Percentiles rank a stretch among this genome's conserved stretches.
Conservation (phyloP, 202 grass and related monocot species). For the Schoenoplectus triqueter region DNA sequence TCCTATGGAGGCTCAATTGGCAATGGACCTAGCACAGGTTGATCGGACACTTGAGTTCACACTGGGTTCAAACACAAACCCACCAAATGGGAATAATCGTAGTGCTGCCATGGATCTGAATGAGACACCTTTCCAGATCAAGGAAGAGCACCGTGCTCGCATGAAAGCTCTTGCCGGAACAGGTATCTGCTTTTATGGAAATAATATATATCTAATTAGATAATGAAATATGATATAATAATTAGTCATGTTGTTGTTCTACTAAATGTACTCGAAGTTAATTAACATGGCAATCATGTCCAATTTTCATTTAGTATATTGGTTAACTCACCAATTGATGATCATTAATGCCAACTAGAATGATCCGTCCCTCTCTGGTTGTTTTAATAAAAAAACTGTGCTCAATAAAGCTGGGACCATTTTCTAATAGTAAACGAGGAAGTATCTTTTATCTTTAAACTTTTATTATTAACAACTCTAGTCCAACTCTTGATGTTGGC, state of each 20-base stretch:
- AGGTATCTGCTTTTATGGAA: conserved; percentile 49
- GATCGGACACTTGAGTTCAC: conserved; percentile 87
- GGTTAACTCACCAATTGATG: neutral
- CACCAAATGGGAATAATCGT: conserved; percentile 35
- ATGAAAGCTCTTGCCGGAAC: conserved; percentile 91
- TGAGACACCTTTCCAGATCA: conserved; percentile 79
- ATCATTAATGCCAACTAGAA: neutral
- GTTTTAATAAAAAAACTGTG: neutral
- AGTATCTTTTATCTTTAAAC: neutral
- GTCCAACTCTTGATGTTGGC: neutral
- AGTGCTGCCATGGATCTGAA: conserved; percentile 64
- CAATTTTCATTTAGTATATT: neutral
- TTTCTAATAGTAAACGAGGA: neutral
- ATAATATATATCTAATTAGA: conserved; percentile 1
- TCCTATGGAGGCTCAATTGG: conserved; percentile 85
- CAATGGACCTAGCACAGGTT: conserved; percentile 97
- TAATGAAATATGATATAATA: neutral
- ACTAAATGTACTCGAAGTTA: neutral
- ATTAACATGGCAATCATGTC: neutral
- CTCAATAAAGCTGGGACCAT: neutral
- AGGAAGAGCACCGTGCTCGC: conserved; percentile 69
- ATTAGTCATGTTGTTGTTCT: conserved; percentile 1
- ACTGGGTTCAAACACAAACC: conserved; percentile 44
- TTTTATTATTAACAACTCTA: neutral
- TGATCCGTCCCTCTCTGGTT: neutral